Evolutionary conservation across 768 basidiomycete species (phyloP), one percentile per base, ranked within the genome.

Genomic region (Postia placenta): DNA sequence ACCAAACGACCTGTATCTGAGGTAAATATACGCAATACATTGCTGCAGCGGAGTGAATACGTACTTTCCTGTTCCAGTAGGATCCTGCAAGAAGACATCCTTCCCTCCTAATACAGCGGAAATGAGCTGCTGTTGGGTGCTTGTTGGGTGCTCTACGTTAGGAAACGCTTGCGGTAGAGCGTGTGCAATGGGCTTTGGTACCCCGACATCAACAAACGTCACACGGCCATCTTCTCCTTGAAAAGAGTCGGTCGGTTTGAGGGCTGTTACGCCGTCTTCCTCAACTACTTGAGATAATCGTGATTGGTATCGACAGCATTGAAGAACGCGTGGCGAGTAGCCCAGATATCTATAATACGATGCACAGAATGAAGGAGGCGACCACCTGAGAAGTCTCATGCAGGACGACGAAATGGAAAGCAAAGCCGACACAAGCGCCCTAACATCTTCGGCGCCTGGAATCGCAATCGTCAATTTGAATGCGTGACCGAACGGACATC

Each of bases 31-130:
- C 7, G 30, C 30, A 33, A 7, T 33, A 7, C 15, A 33, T 33
- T 33, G 7, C 30, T 7, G 9, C 30, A 39, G 38, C 11, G 22
- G 14, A 19, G 24, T 24, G 41, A 20, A 5, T 20, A 70, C 84
- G 51, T 60, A 88, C 87, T 90, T 90, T 69, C 87, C 88, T 39
- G 81, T 79, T 4, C 88, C 87, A n/a, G 87, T 86, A 22, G 68
- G 67, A 53, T 87, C 87, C 53, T 78, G 81, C 46, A 90, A 56
- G 12, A 88, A 64, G 15, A 89, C 70, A 61, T 89, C 81, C 57
- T 74, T 74, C 5, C 73, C 74, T 17, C 61, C 60, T 25, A 83
- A 51, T 7, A 87, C 70, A 15, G 80, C 85, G 2, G 78, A 76
- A 49, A 89, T 81, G 46, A 88, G 76, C 45, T 68, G 67, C 37